Conservation (phyloP, 2,329 filamentous ascomycete genomes). For the Sclerotinia borealis region DNA sequence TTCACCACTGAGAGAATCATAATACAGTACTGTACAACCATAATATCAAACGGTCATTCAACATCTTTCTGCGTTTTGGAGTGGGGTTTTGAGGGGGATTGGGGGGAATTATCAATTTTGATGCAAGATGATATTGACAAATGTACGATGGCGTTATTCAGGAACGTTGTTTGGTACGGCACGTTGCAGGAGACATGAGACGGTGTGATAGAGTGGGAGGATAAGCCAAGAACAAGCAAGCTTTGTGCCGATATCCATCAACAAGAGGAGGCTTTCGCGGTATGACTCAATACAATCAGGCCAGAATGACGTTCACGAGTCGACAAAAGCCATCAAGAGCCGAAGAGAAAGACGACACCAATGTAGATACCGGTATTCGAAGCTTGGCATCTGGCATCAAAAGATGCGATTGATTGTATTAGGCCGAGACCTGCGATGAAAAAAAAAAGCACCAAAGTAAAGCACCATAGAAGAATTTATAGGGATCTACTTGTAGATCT, state of each 20-base stretch:
- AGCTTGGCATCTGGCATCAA: too few relatives aligned
- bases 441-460: too few relatives aligned
- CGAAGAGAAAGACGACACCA: neutral
- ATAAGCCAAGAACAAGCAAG: neutral
- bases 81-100: neutral
- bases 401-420: too few relatives aligned
- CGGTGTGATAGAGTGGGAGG: neutral
- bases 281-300: neutral
- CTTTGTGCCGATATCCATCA: neutral
- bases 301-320: neutral
- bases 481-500: too few relatives aligned
- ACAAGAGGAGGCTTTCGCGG: neutral
- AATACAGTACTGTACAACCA: neutral
- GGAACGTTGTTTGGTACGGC: neutral
- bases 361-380: neutral
- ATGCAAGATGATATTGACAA: neutral
- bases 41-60: too few relatives aligned
- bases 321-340: neutral
- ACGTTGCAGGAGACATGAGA: neutral
- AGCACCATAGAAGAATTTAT: too few relatives aligned
- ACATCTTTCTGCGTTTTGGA: neutral
- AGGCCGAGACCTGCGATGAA: too few relatives aligned
- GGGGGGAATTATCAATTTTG: too few relatives aligned
- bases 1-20: neutral
- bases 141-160: neutral